Evolutionary conservation across 495 filamentous ascomycete species (phyloP).

Genomic region (Durotheca rogersii): DNA sequence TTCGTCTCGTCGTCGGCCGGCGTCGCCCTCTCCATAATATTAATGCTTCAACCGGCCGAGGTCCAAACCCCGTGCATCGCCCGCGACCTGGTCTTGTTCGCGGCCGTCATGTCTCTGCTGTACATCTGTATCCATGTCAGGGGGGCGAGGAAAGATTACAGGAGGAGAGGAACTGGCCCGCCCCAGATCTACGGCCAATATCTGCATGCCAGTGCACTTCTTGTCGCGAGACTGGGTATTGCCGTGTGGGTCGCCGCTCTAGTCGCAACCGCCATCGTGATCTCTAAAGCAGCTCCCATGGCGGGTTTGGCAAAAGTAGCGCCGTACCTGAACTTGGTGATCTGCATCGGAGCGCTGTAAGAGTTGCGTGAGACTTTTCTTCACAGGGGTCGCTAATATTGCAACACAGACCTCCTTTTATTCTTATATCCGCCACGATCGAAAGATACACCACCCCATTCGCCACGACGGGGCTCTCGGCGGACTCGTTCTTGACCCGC

Average conservation of each 20-base stretch:
- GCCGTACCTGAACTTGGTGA: conserved; percentile 26
- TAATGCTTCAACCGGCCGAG: conserved; percentile 23
- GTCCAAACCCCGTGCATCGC: conserved; percentile 25
- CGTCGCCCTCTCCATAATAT: conserved; percentile 19
- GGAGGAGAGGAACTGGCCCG: conserved; percentile 14
- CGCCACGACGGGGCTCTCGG: conserved; percentile 24
- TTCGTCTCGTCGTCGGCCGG: conserved; percentile 29
- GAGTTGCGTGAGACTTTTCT: not conserved
- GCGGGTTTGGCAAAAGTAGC: conserved; percentile 16
- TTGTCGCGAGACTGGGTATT: conserved; percentile 33
- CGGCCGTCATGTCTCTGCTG: conserved; percentile 20
- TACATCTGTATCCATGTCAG: conserved; percentile 34
- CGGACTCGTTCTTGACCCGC: conserved; percentile 20
- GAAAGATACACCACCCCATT: conserved; percentile 32
- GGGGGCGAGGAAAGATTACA: conserved; percentile 25
- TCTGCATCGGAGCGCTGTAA: conserved; percentile 34
- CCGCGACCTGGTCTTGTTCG: conserved; percentile 32
- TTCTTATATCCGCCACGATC: conserved; percentile 31
- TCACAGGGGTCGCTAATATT: too few species aligned
- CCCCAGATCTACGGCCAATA: conserved; percentile 31
- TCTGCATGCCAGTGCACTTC: conserved; percentile 34
- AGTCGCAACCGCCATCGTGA: conserved; percentile 27
- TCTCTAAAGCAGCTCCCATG: conserved; percentile 13
- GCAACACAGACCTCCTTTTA: conserved; percentile 29
- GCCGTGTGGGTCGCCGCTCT: conserved; percentile 30